Evolutionary conservation across 2,329 filamentous ascomycete genomes (phyloP).

Genomic region (Diaporthe australafricana): DNA sequence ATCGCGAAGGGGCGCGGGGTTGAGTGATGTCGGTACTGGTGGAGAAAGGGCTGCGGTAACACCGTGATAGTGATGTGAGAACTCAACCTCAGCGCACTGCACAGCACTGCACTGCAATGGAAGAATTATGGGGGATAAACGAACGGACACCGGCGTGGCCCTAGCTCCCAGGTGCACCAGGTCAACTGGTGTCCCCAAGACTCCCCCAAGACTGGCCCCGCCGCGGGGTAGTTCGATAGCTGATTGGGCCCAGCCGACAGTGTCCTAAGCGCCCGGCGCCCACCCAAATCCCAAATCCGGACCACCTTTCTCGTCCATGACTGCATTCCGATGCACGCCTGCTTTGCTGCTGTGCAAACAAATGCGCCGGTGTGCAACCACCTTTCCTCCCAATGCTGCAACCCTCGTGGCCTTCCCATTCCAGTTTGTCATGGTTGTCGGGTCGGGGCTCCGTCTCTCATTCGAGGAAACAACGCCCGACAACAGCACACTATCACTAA

Average conservation of each 20-base stretch:
- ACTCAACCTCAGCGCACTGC: background rate
- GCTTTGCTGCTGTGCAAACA: background rate
- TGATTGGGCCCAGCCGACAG: slow-evolving; percentile 5
- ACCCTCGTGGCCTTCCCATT: slow-evolving; percentile 13
- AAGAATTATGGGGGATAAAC: background rate
- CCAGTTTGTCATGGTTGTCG: slow-evolving; percentile 7
- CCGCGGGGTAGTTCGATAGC: background rate
- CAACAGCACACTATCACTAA: background rate
- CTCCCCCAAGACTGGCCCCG: no score
- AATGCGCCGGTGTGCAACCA: slow-evolving; percentile 4
- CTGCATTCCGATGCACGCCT: slow-evolving; percentile 7
- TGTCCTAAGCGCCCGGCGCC: slow-evolving; percentile 28
- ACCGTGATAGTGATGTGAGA: background rate
- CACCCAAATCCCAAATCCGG: slow-evolving; percentile 9
- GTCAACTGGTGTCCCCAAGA: background rate
- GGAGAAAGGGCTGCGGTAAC: background rate
- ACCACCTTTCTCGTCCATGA: background rate
- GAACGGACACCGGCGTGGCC: slow-evolving; percentile 25
- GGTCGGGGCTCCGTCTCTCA: background rate
- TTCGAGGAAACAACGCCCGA: background rate
- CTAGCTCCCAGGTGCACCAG: background rate
- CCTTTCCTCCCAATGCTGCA: background rate
- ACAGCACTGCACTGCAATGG: no score
- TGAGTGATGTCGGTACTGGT: no score
- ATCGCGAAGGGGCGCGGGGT: background rate